Evolutionary conservation across 208 protist genomes (phyloP).

Genomic region (Porcisia hertigi): DNA sequence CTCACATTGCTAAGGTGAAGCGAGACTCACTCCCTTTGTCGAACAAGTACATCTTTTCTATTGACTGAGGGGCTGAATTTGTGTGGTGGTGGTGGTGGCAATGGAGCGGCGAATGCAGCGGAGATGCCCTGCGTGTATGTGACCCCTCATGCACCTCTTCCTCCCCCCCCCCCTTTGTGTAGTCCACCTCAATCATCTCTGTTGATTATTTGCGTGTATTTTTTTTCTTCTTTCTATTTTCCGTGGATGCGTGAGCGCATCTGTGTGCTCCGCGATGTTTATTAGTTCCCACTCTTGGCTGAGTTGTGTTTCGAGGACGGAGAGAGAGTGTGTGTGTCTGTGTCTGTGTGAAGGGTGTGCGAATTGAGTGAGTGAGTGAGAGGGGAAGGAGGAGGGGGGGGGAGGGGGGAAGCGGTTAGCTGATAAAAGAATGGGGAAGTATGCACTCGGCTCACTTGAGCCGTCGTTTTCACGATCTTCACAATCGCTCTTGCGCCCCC

Average conservation of each 20-base stretch:
- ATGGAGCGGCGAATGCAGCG: not conserved
- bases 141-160: not conserved
- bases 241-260: not conserved
- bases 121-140: not conserved
- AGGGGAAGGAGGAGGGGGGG: not conserved
- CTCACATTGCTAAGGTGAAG: constrained; percentile 40
- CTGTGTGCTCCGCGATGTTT: not conserved
- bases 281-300: not conserved
- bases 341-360: too few relatives aligned
- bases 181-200: not conserved
- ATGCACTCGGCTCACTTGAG: not conserved
- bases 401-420: too few relatives aligned
- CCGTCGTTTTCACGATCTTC: not conserved
- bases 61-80: constrained; percentile 45
- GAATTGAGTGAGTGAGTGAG: not conserved
- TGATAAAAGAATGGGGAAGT: not conserved
- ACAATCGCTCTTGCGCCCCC: too few relatives aligned
- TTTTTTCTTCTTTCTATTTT: not conserved
- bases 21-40: constrained; percentile 60
- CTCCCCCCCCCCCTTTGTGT: not conserved
- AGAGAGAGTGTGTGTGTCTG: too few relatives aligned
- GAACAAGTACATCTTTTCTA: constrained; percentile 84
- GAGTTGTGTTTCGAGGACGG: not conserved
- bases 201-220: not conserved
- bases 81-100: not conserved